Evolutionary conservation across 208 protist genomes (phyloP).

Genomic region (Leishmania amazonensis): DNA sequence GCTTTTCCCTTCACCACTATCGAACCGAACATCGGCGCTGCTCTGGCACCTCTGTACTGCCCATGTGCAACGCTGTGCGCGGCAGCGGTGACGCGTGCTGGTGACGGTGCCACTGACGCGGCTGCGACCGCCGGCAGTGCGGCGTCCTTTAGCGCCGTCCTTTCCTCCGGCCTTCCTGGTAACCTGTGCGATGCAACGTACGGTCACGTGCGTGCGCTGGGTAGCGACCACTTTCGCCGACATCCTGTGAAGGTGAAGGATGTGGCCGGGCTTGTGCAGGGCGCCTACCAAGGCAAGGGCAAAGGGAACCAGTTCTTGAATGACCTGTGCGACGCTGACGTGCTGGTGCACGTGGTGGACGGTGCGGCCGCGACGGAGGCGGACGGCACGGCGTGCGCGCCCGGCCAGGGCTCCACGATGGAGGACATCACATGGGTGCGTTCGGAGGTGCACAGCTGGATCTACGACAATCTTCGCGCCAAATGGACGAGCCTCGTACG

Average conservation of each 20-base stretch:
- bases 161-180: constrained; percentile 17
- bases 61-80: constrained; percentile 48
- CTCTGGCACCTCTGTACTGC: constrained; percentile 67
- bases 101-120: background rate
- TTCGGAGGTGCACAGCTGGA: constrained; percentile 92
- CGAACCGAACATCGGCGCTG: constrained; percentile 86
- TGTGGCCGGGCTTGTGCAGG: constrained; percentile 94
- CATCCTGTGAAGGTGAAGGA: constrained; percentile 90
- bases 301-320: constrained; percentile 96
- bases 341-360: constrained; percentile 95
- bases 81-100: background rate
- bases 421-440: constrained; percentile 94
- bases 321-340: constrained; percentile 93
- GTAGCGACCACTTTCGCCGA: constrained; percentile 50
- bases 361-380: constrained; percentile 86
- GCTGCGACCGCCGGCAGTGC: background rate
- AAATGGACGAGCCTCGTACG: constrained; percentile 80
- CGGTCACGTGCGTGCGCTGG: constrained; percentile 54
- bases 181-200: constrained; percentile 60
- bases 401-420: constrained; percentile 65
- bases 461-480: constrained; percentile 91
- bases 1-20: constrained; percentile 96
- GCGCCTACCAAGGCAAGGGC: constrained; percentile 92
- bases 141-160: background rate
- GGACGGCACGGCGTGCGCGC: constrained; percentile 75